Percentiles rank a stretch among this genome's conserved stretches.
phyloP scores from a whole-genome alignment of 75 land plant species.

The Picea sitchensis region DNA sequence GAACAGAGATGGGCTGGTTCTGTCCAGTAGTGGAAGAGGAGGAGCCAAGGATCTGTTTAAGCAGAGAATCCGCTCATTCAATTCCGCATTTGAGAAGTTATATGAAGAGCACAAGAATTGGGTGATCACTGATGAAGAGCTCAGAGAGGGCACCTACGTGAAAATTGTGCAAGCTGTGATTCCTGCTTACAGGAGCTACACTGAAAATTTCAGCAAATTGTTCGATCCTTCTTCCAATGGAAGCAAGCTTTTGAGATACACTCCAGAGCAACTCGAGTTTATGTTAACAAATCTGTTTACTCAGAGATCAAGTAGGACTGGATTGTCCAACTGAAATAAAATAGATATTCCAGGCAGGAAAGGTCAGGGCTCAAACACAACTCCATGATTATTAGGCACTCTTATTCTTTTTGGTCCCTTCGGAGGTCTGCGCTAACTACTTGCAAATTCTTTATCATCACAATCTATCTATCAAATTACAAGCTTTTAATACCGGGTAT shows the following conservation, averaged over 20 bases:
- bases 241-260: constrained; percentile 26
- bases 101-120: constrained; percentile 22
- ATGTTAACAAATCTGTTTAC: constrained; percentile 26
- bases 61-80: constrained; percentile 32
- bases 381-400: too few species aligned
- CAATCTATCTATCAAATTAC: too few species aligned
- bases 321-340: too few species aligned
- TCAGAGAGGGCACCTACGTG: constrained; percentile 19
- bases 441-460: too few species aligned
- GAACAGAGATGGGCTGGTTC: constrained; percentile 24
- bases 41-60: constrained; percentile 22
- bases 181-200: constrained; percentile 23
- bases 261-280: constrained; percentile 21
- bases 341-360: too few species aligned
- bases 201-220: background rate
- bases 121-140: constrained; percentile 27
- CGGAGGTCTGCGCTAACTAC: too few species aligned
- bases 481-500: too few species aligned
- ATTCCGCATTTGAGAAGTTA: constrained; percentile 26
- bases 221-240: constrained; percentile 2
- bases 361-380: too few species aligned
- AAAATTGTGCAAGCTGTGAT: constrained; percentile 23
- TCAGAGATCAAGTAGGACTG: background rate
- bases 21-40: constrained; percentile 22
- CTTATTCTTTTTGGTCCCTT: too few species aligned